Evolutionary conservation across 1,284 basidiomycete genomes (phyloP), one percentile per base, ranked within the genome.

Genomic region (Psilocybe mexicana): DNA sequence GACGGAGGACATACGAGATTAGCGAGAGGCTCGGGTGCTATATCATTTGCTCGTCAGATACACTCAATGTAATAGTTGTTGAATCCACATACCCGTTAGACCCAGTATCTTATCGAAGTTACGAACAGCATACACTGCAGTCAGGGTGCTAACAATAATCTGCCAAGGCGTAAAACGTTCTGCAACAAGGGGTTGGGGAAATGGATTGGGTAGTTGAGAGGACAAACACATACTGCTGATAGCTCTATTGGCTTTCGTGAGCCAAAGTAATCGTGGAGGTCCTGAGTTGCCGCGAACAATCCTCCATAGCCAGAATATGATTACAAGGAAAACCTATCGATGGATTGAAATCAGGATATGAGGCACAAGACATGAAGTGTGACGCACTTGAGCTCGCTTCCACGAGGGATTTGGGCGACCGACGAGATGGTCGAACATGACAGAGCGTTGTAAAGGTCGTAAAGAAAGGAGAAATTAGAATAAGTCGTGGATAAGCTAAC

Each of bases 91-190:
- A 94, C 93, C 83, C 61, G 83, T 87, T 26, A 97, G 79, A 6
- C 94, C 94, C 14, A 96, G 74, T 6, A 98, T 80, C 72, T 90
- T 92, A 73, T 98, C 95, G 14, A 95, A 75, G 72, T 98, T 92
- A 12, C 92, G 81, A 48, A 93, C 72, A 23, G 93, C 89, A 72
- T 98, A 99, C 8, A 96, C 79, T 30, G 85, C 73, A 1, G 95
- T 96, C 57, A 97, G 76, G 2, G 92, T 92, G 63, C 86, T 91
- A 57, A 94, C 82, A 54, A 98, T 84, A 64, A 98, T 82, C 70
- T 99, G 96, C 89, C 95, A 99, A 23, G 96, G 96, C 0, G 94
- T 92, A 75, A 94, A 97, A 26, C 86, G 85, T 67, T 82, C 93
- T 96, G 65, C 18, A 45, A 14, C 2, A 40, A 11, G 8, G 23